Evolutionary conservation across 441 rosid genomes (phyloP).

Genomic region (Populus hybrid): DNA sequence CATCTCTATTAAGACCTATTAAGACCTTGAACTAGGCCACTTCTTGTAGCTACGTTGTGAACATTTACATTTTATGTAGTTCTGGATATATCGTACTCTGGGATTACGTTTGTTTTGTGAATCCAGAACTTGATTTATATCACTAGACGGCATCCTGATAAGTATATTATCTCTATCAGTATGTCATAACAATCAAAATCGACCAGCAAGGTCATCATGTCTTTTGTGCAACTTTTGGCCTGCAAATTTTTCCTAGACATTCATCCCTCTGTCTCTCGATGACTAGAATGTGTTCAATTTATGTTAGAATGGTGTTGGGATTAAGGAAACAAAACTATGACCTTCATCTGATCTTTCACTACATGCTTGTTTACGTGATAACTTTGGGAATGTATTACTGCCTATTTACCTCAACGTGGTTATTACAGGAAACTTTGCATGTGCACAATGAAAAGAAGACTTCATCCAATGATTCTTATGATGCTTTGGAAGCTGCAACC

Average conservation of each 20-base stretch:
- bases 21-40: not conserved
- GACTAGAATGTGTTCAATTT: not conserved
- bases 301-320: not conserved
- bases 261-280: not conserved
- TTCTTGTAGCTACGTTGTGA: not conserved
- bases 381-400: not conserved
- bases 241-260: not conserved
- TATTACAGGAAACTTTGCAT: conserved; percentile 80
- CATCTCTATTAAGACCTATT: not conserved
- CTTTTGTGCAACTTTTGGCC: not conserved
- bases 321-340: not conserved
- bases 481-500: conserved; percentile 39
- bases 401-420: not conserved
- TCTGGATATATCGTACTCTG: not conserved
- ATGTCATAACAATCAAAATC: not conserved
- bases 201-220: not conserved
- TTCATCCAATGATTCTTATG: conserved; percentile 29
- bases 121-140: not conserved
- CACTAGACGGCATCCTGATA: not conserved
- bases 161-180: not conserved
- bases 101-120: not conserved
- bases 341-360: not conserved
- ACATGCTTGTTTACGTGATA: not conserved
- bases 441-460: conserved; percentile 36
- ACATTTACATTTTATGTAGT: not conserved